A percentile compares a stretch with the other conserved stretches of the same genome.
Evolutionary conservation across 208 protist species (phyloP).

Genomic region (Spongospora subterranea): DNA sequence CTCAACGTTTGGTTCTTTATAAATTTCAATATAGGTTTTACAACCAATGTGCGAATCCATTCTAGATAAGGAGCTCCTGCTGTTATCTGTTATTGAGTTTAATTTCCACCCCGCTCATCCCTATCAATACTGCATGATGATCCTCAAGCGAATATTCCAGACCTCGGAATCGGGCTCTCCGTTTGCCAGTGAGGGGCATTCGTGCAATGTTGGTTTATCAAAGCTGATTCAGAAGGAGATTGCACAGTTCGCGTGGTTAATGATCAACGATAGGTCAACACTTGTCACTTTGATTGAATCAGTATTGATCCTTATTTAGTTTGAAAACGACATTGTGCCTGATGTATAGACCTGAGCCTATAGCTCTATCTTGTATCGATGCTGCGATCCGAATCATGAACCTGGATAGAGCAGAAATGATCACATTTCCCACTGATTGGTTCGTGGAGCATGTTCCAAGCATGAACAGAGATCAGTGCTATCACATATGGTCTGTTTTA

Average conservation of each 20-base stretch:
- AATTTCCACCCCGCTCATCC: constrained; percentile 29
- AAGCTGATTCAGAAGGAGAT: constrained; percentile 53
- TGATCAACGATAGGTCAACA: constrained; percentile 50
- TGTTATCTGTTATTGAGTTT: constrained; percentile 47
- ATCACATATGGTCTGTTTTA: constrained; percentile 18
- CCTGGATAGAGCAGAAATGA: constrained; percentile 22
- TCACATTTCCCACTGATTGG: constrained; percentile 1
- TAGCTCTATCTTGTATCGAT: constrained; percentile 19
- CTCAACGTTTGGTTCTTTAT: no score
- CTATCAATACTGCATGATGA: constrained; percentile 52
- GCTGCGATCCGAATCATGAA: constrained; percentile 43
- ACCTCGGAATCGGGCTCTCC: neutral
- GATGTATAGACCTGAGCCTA: constrained; percentile 35
- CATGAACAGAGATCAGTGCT: neutral
- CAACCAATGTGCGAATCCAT: neutral
- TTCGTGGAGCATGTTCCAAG: neutral
- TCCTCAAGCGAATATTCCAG: constrained; percentile 48
- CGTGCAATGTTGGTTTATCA: neutral
- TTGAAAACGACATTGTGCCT: constrained; percentile 37
- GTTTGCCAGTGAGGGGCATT: neutral
- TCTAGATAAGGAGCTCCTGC: constrained; percentile 37
- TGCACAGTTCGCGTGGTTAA: constrained; percentile 29
- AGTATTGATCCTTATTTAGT: neutral
- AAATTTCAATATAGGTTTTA: no score
- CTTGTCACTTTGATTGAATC: neutral